A percentile compares a stretch with the other conserved stretches of the same genome.
Evolutionary conservation across 768 basidiomycete genomes (phyloP).

Genomic region (Lepiota brunneoincarnata): DNA sequence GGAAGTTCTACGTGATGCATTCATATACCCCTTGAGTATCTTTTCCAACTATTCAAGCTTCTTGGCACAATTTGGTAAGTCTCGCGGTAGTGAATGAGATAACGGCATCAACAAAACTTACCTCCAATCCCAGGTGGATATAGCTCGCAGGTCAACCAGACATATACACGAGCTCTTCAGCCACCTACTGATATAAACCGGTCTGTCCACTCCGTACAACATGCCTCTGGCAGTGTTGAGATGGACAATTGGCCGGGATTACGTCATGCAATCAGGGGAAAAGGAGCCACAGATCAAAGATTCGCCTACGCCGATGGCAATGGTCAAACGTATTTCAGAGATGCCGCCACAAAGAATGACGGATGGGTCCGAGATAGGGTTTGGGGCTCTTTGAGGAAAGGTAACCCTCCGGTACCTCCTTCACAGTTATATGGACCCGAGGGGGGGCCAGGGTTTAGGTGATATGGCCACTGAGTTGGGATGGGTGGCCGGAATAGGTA

Average conservation of each 20-base stretch:
- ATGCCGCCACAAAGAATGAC: conserved; percentile 29
- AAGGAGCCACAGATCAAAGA: conserved; percentile 27
- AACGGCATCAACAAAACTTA: neutral
- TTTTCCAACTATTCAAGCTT: conserved; percentile 30
- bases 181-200: conserved; percentile 22
- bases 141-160: conserved; percentile 28
- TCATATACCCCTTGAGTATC: conserved; percentile 46
- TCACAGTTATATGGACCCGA: conserved; percentile 27
- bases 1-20: conserved; percentile 42
- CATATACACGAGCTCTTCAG: conserved; percentile 23
- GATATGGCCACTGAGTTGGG: neutral
- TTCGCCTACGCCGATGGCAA: conserved; percentile 28
- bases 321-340: conserved; percentile 29
- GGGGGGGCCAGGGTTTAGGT: conserved; percentile 29
- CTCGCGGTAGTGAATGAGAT: neutral
- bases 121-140: conserved; percentile 21
- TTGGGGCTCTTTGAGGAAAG: conserved; percentile 26
- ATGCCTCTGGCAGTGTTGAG: conserved; percentile 27
- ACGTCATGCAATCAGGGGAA: conserved; percentile 30
- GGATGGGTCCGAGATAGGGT: conserved; percentile 28
- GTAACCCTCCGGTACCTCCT: conserved; percentile 25
- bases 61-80: conserved; percentile 23
- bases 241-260: conserved; percentile 33
- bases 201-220: conserved; percentile 27
- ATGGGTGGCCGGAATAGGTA: neutral